These are phyloP conservation scores for Aspergillus sclerotiicarbonarius DNA, from an alignment of 495 filamentous ascomycete genomes.

Conservation along the genomic window DNA sequence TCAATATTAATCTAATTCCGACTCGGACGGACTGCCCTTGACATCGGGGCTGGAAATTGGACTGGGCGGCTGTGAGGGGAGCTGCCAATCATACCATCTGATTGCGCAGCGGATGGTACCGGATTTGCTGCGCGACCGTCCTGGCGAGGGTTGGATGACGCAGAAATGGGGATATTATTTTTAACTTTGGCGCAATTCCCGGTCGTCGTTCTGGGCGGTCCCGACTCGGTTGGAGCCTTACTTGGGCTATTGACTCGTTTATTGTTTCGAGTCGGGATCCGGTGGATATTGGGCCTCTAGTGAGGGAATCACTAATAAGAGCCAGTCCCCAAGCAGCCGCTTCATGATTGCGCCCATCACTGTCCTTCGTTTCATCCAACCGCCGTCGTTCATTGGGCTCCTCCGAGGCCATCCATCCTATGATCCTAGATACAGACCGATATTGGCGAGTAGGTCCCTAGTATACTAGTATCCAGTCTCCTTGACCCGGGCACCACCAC, in stretches of 20 bases:
- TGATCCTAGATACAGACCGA: too few species aligned
- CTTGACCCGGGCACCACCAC: too few species aligned
- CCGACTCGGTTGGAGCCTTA: slow-evolving; percentile 11
- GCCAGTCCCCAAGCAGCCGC: background rate
- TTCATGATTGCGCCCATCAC: background rate
- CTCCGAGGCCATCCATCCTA: too few species aligned
- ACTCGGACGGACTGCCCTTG: background rate
- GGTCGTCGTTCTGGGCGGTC: too few species aligned
- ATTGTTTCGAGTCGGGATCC: slow-evolving; percentile 8
- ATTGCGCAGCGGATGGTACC: background rate
- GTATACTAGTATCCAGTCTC: too few species aligned
- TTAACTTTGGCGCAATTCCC: background rate
- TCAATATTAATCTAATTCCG: background rate
- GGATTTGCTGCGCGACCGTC: background rate
- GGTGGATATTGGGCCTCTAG: slow-evolving; percentile 7
- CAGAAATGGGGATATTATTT: background rate
- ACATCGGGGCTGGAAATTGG: background rate
- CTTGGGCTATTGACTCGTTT: slow-evolving; percentile 20
- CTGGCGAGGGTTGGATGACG: background rate
- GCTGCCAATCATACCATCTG: background rate
- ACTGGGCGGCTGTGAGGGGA: background rate
- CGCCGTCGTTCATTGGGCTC: background rate
- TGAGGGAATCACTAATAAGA: slow-evolving; percentile 4
- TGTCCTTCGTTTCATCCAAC: slow-evolving; percentile 1
- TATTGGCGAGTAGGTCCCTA: too few species aligned